Evolutionary conservation across 768 basidiomycete species (phyloP), one percentile per base, ranked within the genome.

Genomic region (Boletus edulis): DNA sequence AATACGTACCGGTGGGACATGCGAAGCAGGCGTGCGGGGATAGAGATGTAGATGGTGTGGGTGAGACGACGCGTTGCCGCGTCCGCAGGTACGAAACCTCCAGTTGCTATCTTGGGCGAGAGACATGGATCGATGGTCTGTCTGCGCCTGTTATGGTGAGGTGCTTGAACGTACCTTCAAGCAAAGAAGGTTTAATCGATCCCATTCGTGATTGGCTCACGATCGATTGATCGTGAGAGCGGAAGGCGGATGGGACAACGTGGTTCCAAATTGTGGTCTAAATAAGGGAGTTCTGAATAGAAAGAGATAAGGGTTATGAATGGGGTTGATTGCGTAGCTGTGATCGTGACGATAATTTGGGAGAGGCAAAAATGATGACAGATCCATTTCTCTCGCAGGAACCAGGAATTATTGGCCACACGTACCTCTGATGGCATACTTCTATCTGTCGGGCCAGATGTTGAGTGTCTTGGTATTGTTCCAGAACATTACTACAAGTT

Each of bases 131-230:
- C 54, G 60, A 64, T 64, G 46, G 46, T 0, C 2, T 10, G 0
- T 47, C 18, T 18, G 49, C 37, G 42, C 59, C 51, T 11, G 10
- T 53, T 61, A 43, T 7, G 51, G 62, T 38, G 20, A 6, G 34
- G 5, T 35, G 12, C 11, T 52, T 32, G 13, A 29, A 34, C 27
- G 52, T 42, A 22, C 46, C 52, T 44, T 32, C 4, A 50, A 24
- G 20, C 46, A 64, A n/a, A n/a, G n/a, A n/a, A 65, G 50, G 63
- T 64, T 64, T 48, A 37, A 62, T 65, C 52, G 48, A 62, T 62
- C 40, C 37, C 40, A 40, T 17, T 44, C 20, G 14, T 22, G 51
- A 64, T 61, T 48, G 62, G 53, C 44, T 37, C 42, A 6, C 12
- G 42, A n/a, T 37, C 62, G 14, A 35, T 35, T 35, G 34, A 35